Evolutionary conservation across 2,329 filamentous ascomycete species (phyloP).

Genomic region (Karstenula rhodostoma): DNA sequence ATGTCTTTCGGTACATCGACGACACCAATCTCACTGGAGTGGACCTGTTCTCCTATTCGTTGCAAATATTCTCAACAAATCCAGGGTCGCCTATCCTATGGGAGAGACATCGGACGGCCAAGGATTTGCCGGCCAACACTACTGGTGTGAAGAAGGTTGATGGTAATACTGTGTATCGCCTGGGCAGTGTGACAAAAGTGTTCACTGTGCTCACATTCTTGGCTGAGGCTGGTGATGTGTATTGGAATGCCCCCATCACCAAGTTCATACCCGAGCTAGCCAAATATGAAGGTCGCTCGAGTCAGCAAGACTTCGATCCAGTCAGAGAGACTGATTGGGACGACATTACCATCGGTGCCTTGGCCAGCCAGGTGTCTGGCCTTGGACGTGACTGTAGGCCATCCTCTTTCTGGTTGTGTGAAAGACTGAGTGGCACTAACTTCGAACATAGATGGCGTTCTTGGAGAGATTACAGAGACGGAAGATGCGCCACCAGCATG

Average conservation of each 20-base stretch:
- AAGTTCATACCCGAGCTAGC: conserved; percentile 27
- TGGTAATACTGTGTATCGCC: conserved; percentile 53
- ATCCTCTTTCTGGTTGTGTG: not conserved
- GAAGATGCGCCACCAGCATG: conserved; percentile 24
- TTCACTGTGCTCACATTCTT: conserved; percentile 55
- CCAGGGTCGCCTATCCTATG: conserved; percentile 27
- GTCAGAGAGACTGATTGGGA: conserved; percentile 29
- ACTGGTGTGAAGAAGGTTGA: conserved; percentile 32
- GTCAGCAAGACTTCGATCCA: conserved; percentile 26
- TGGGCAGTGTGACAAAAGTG: conserved; percentile 59
- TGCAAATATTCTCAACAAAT: conserved; percentile 36
- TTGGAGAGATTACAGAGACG: conserved; percentile 34
- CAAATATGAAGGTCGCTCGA: conserved; percentile 11
- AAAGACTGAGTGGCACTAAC: conserved; percentile 47
- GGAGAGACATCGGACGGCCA: conserved; percentile 31
- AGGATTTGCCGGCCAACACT: conserved; percentile 25
- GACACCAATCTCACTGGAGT: conserved; percentile 25
- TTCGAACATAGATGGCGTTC: conserved; percentile 42
- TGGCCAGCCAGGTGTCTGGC: conserved; percentile 27
- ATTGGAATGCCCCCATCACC: conserved; percentile 46
- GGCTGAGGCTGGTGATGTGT: conserved; percentile 50
- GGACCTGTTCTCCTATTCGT: conserved; percentile 31
- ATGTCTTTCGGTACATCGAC: conserved; percentile 31
- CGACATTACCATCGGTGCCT: conserved; percentile 27
- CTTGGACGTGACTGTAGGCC: conserved; percentile 35